A percentile compares a stretch with the other conserved stretches of the same genome.
Evolutionary conservation across 2,329 filamentous ascomycete genomes (phyloP).

Genomic region (Pseudocercospora macadamiae): DNA sequence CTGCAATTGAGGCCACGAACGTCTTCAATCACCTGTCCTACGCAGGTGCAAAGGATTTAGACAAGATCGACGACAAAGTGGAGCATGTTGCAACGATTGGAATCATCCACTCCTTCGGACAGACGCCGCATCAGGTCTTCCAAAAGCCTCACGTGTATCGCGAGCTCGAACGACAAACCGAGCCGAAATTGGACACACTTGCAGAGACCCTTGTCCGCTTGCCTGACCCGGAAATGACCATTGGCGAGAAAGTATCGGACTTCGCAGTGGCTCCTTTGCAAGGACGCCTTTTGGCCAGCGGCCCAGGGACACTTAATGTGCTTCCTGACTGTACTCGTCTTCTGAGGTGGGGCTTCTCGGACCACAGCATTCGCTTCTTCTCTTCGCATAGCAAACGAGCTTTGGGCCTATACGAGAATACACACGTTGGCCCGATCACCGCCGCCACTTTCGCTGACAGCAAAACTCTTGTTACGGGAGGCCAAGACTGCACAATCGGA

Average conservation of each 20-base stretch:
- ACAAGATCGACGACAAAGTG: slow-evolving; percentile 84
- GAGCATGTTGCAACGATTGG: slow-evolving; percentile 88
- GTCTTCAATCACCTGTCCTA: slow-evolving; percentile 97
- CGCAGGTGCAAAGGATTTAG: slow-evolving; percentile 87
- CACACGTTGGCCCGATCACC: slow-evolving; percentile 88
- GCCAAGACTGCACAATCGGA: slow-evolving; percentile 87
- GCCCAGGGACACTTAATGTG: slow-evolving; percentile 82
- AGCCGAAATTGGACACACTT: slow-evolving; percentile 73
- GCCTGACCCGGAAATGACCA: slow-evolving; percentile 75
- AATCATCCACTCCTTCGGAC: slow-evolving; percentile 98
- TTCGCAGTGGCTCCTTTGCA: slow-evolving; percentile 77
- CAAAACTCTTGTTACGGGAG: slow-evolving; percentile 86
- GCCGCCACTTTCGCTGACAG: slow-evolving; percentile 84
- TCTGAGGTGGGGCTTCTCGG: slow-evolving; percentile 93
- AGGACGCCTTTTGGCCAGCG: slow-evolving; percentile 80
- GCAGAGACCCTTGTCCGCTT: slow-evolving; percentile 76
- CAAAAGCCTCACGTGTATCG: slow-evolving; percentile 75
- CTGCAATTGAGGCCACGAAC: slow-evolving; percentile 87
- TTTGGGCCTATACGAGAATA: slow-evolving; percentile 87
- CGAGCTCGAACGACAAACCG: slow-evolving; percentile 62
- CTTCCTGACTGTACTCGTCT: slow-evolving; percentile 86
- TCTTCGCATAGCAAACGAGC: slow-evolving; percentile 83
- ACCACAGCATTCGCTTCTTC: slow-evolving; percentile 91
- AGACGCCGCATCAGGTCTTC: slow-evolving; percentile 96
- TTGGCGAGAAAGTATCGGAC: slow-evolving; percentile 77